These are phyloP conservation scores for Aspergillus calidoustus DNA, from an alignment of 2,329 filamentous ascomycete species.

Conservation along the genomic window DNA sequence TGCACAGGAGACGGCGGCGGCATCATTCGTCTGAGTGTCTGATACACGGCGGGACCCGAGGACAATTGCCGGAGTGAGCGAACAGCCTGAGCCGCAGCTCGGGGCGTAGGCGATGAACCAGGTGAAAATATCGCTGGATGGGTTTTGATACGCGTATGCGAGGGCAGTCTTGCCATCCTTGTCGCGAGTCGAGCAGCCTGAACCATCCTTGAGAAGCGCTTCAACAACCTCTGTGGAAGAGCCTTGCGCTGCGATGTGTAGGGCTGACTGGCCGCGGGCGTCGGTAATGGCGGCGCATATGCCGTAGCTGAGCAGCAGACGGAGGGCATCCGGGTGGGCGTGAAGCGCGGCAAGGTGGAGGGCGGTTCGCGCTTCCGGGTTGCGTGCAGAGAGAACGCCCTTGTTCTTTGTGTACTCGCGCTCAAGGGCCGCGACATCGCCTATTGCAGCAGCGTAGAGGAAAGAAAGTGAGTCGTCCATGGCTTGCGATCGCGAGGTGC, in stretches of 20 bases:
- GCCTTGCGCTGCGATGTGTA: conserved; percentile 18
- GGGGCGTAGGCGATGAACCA: conserved; percentile 12
- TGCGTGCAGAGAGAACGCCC: conserved; percentile 3
- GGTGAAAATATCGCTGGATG: not conserved
- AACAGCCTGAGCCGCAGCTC: not conserved
- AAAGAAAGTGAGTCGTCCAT: not conserved
- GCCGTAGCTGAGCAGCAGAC: conserved; percentile 8
- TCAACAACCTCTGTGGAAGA: conserved; percentile 1
- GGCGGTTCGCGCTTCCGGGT: conserved; percentile 12
- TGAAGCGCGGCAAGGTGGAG: conserved; percentile 21
- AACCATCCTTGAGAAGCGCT: too few relatives aligned
- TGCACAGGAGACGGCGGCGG: too few relatives aligned
- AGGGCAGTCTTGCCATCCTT: conserved; percentile 6
- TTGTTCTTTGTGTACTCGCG: not conserved
- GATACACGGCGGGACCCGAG: not conserved
- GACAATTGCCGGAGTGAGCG: conserved; percentile 13
- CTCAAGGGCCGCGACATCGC: conserved; percentile 5
- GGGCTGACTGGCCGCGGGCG: conserved; percentile 11
- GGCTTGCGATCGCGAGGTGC: too few relatives aligned
- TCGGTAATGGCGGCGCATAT: not conserved
- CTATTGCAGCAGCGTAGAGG: conserved; percentile 14
- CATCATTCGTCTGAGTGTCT: too few relatives aligned
- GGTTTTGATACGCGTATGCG: conserved; percentile 19
- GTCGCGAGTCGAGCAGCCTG: too few relatives aligned
- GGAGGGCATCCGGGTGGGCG: conserved; percentile 3